Evolutionary conservation across 208 protist genomes (phyloP).

Genomic region (Kentomonas sorsogonicus): DNA sequence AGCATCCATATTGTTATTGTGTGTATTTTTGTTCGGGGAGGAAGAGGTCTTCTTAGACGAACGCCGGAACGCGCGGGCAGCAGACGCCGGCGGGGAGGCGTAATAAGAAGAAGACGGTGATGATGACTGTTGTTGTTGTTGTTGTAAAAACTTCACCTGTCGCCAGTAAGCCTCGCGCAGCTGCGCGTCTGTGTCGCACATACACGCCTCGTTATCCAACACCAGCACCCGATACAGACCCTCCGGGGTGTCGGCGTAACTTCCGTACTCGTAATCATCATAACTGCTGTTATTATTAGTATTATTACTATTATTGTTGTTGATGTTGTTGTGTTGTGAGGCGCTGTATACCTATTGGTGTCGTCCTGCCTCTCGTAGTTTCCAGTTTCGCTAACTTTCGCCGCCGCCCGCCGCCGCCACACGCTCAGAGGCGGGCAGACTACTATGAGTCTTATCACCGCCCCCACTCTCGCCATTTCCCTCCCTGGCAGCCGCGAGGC

Average conservation of each 20-base stretch:
- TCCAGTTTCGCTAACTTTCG: background rate
- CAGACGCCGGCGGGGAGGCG: no score
- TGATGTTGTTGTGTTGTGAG: background rate
- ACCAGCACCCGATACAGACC: conserved; percentile 65
- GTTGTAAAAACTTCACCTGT: conserved; percentile 39
- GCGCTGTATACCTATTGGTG: no score
- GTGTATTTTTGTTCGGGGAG: no score
- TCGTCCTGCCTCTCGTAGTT: no score
- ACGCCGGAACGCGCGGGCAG: no score
- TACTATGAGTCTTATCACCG: background rate
- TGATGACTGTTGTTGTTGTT: no score
- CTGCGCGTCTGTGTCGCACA: conserved; percentile 60
- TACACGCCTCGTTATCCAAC: conserved; percentile 48
- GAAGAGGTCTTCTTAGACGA: no score
- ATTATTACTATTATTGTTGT: background rate
- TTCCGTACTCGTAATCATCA: conserved; percentile 33
- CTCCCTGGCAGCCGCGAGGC: background rate
- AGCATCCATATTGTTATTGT: no score
- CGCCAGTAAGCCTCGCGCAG: conserved; percentile 46
- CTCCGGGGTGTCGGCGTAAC: conserved; percentile 49
- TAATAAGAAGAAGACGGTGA: no score
- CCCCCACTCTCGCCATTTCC: background rate
- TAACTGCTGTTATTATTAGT: background rate
- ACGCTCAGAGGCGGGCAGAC: conserved; percentile 1
- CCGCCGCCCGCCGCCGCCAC: background rate